A percentile compares a stretch with the other conserved stretches of the same genome.
Conservation (phyloP, 768 basidiomycete genomes). For the Leccinum longicurvipes region DNA sequence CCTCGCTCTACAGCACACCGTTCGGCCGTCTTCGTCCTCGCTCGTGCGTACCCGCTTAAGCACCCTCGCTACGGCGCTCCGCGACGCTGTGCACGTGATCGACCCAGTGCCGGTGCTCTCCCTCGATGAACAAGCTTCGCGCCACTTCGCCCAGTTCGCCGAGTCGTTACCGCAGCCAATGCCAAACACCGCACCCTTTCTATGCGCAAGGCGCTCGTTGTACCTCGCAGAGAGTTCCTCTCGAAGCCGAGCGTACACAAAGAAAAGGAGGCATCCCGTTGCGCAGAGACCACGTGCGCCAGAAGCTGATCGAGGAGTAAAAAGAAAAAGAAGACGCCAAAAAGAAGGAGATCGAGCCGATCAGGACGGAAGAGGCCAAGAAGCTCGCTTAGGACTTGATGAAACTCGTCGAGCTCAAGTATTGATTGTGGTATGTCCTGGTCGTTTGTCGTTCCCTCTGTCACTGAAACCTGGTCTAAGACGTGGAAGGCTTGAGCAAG, state of each 20-base stretch:
- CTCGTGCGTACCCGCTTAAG: constrained; percentile 77
- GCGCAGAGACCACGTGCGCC: constrained; percentile 62
- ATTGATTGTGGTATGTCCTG: constrained; percentile 64
- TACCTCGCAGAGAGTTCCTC: constrained; percentile 77
- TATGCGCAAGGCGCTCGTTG: constrained; percentile 73
- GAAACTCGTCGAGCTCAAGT: constrained; percentile 64
- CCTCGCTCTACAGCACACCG: constrained; percentile 37
- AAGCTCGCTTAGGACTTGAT: constrained; percentile 75
- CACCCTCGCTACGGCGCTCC: constrained; percentile 68
- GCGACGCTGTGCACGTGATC: constrained; percentile 60
- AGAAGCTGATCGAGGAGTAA: constrained; percentile 66
- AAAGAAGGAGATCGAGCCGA: constrained; percentile 60
- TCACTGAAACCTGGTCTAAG: constrained; percentile 37
- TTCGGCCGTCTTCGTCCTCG: constrained; percentile 74
- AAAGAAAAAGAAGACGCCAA: constrained; percentile 57
- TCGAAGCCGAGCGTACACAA: constrained; percentile 81
- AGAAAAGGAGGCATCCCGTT: constrained; percentile 80
- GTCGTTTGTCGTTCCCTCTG: not conserved
- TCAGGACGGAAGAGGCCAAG: constrained; percentile 43
- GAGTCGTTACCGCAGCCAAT: constrained; percentile 59
- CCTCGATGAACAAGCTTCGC: constrained; percentile 39
- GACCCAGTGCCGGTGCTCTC: constrained; percentile 42
- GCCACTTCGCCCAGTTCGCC: constrained; percentile 52
- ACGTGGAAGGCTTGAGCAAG: constrained; percentile 81
- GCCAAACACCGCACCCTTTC: constrained; percentile 76